A percentile compares a stretch with the other conserved stretches of the same genome.
These are phyloP conservation scores for Aspergillus puulaauensis DNA, from an alignment of 2,329 filamentous ascomycete species.

Conservation along the genomic window DNA sequence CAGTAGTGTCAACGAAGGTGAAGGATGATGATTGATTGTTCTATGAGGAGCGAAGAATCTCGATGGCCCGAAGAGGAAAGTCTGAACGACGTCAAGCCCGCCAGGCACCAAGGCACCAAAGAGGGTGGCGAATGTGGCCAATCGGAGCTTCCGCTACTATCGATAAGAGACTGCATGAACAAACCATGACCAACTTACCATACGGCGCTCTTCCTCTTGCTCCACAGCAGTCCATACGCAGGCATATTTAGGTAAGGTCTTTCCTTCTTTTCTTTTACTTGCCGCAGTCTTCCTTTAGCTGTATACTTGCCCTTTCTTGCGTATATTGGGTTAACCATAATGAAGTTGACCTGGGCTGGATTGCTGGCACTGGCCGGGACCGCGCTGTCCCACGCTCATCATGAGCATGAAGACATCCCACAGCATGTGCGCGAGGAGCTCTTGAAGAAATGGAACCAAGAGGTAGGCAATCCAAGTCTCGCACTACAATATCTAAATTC, in stretches of 20 bases:
- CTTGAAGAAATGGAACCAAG: constrained; percentile 49
- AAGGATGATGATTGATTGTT: background rate
- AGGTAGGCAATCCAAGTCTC: constrained; percentile 31
- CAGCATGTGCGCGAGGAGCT: constrained; percentile 43
- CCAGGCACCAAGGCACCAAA: constrained; percentile 19
- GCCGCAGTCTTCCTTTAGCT: background rate
- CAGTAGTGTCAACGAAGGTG: background rate
- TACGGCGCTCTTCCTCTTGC: constrained; percentile 9
- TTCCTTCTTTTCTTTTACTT: constrained; percentile 1
- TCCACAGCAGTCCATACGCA: constrained; percentile 5
- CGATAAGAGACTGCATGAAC: constrained; percentile 16
- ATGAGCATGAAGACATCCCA: constrained; percentile 40
- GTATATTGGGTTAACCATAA: constrained; percentile 10
- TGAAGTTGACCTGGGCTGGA: constrained; percentile 31
- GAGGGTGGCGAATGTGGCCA: background rate
- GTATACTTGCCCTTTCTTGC: background rate
- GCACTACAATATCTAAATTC: background rate
- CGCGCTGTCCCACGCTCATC: constrained; percentile 38
- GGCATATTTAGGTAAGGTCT: background rate
- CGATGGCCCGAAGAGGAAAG: constrained; percentile 33
- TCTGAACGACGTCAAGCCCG: constrained; percentile 29
- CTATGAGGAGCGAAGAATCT: constrained; percentile 12
- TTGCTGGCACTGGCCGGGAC: constrained; percentile 35
- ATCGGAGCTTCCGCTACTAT: constrained; percentile 21
- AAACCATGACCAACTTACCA: constrained; percentile 1